Evolutionary conservation across 768 basidiomycete genomes (phyloP).

Genomic region (Tubosaeta brunneosetosa): DNA sequence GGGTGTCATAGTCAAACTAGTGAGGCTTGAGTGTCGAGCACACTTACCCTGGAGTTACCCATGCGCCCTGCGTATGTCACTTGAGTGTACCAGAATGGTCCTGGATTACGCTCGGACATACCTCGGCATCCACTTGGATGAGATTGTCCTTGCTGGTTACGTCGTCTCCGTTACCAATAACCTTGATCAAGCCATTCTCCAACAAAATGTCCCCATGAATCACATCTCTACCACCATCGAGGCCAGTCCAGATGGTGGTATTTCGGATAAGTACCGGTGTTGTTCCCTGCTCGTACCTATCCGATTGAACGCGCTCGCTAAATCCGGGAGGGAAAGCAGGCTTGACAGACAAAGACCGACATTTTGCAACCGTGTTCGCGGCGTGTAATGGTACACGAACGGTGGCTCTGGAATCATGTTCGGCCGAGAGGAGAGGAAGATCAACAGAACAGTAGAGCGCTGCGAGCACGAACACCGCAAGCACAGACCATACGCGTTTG

Average conservation of each 20-base stretch:
- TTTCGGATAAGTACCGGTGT: conserved; percentile 54
- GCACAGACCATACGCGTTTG: conserved; percentile 15
- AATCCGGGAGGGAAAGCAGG: conserved; percentile 46
- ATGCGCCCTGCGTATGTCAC: conserved; percentile 42
- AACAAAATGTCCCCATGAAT: conserved; percentile 58
- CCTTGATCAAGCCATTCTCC: conserved; percentile 58
- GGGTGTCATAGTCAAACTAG: background rate
- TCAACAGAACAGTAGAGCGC: conserved; percentile 13
- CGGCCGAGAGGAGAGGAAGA: conserved; percentile 3
- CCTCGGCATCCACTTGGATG: conserved; percentile 40
- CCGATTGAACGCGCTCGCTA: conserved; percentile 45
- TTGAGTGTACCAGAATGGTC: background rate
- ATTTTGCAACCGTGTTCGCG: conserved; percentile 38
- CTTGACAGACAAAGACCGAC: conserved; percentile 39
- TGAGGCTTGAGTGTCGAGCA: background rate
- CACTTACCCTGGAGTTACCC: conserved; percentile 53
- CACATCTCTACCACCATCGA: conserved; percentile 49
- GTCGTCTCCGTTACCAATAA: conserved; percentile 37
- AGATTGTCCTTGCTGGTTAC: conserved; percentile 13
- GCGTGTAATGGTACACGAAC: conserved; percentile 19
- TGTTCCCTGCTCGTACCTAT: conserved; percentile 54
- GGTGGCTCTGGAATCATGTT: background rate
- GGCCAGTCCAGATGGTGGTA: conserved; percentile 77
- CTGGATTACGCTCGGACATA: conserved; percentile 2
- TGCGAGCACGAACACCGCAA: conserved; percentile 12